These are phyloP conservation scores for Malassezia dermatis DNA, from an alignment of 1,284 basidiomycete genomes.

Conservation along the genomic window DNA sequence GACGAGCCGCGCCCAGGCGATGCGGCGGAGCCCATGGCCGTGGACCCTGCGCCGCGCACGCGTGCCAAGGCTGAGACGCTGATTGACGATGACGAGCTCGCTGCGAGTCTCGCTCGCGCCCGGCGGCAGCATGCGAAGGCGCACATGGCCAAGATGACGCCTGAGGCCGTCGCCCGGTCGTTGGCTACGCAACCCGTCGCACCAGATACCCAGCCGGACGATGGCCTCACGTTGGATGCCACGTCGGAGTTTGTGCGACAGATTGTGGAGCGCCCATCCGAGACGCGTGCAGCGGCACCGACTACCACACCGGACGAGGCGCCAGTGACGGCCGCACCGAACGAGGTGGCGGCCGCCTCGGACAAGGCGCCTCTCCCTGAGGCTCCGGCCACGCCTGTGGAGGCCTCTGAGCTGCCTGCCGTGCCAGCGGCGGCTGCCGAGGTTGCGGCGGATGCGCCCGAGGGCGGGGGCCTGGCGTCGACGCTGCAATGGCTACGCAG, in stretches of 20 bases:
- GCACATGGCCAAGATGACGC: constrained; percentile 61
- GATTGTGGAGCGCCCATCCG: constrained; percentile 56
- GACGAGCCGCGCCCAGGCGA: constrained; percentile 49
- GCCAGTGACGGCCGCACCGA: background rate
- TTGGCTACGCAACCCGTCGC: constrained; percentile 55
- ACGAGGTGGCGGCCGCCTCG: too few relatives aligned
- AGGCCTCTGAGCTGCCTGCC: background rate
- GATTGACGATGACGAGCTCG: constrained; percentile 95
- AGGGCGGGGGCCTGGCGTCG: constrained; percentile 61
- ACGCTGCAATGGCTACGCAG: constrained; percentile 78
- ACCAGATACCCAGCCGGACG: constrained; percentile 50
- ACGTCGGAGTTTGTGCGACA: constrained; percentile 92
- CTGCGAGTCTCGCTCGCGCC: constrained; percentile 77
- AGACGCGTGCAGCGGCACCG: constrained; percentile 47
- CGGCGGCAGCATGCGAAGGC: constrained; percentile 71
- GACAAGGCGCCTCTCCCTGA: too few relatives aligned
- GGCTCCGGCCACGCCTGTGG: background rate
- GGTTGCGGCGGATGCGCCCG: constrained; percentile 6
- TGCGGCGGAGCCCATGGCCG: constrained; percentile 63
- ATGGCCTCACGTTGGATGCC: constrained; percentile 73
- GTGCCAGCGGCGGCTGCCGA: background rate
- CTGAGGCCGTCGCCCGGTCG: constrained; percentile 68
- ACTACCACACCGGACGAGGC: background rate
- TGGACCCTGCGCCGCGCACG: constrained; percentile 52
- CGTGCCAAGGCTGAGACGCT: constrained; percentile 53